These are phyloP conservation scores for Cyphellophora attinorum DNA, from an alignment of 2,329 filamentous ascomycete genomes.

Conservation along the genomic window DNA sequence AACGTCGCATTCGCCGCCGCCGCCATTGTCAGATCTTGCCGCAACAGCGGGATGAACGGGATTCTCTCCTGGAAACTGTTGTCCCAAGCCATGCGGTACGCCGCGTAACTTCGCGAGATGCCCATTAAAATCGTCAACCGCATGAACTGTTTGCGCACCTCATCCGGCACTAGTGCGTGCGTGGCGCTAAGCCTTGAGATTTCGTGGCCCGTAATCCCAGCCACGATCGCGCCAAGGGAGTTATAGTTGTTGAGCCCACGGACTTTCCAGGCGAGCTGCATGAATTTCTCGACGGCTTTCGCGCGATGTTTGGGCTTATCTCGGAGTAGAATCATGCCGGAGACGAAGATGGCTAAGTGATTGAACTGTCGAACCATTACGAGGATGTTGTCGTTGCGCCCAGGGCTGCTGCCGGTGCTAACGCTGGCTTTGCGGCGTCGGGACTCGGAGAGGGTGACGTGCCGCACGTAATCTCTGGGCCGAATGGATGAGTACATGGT, in stretches of 20 bases:
- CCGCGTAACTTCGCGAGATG: conserved; percentile 82
- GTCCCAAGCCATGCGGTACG: conserved; percentile 95
- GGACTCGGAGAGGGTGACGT: conserved; percentile 71
- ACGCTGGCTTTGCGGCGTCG: conserved; percentile 27
- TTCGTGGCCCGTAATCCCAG: conserved; percentile 79
- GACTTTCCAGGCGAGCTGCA: conserved; percentile 75
- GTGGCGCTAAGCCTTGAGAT: conserved; percentile 79
- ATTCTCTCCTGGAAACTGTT: conserved; percentile 86
- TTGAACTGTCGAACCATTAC: conserved; percentile 93
- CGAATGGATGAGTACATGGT: conserved; percentile 94
- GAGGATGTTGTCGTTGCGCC: conserved; percentile 71
- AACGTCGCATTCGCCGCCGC: conserved; percentile 90
- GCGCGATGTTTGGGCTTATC: conserved; percentile 95
- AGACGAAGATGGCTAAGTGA: conserved; percentile 71
- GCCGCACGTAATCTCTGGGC: conserved; percentile 82
- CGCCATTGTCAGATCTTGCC: conserved; percentile 80
- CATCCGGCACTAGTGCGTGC: conserved; percentile 60
- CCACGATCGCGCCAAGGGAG: conserved; percentile 83
- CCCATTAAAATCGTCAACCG: conserved; percentile 87
- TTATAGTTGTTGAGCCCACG: conserved; percentile 96
- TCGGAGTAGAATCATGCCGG: conserved; percentile 74
- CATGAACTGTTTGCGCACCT: conserved; percentile 74
- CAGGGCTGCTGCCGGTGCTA: too few relatives aligned
- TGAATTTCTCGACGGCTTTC: conserved; percentile 87
- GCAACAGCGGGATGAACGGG: conserved; percentile 83